Evolutionary conservation across 208 protist genomes (phyloP).

Genomic region (Crithidia thermophila): DNA sequence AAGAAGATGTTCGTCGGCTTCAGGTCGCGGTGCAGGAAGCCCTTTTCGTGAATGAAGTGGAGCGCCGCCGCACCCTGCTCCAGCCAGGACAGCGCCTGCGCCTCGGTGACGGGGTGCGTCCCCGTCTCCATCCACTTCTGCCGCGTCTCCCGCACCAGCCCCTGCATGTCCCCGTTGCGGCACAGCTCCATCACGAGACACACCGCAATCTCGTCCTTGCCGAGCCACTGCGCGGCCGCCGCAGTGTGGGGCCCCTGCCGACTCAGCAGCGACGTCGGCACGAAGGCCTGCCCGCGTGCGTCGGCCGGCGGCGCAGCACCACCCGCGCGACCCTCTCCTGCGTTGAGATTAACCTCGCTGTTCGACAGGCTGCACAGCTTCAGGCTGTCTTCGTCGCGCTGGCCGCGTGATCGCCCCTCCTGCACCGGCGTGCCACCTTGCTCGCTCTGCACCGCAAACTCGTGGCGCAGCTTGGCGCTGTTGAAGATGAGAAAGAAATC

Average conservation of each 20-base stretch:
- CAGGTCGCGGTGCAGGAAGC: constrained; percentile 88
- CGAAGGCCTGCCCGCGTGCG: background rate
- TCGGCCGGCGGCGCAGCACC: background rate
- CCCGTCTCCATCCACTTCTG: constrained; percentile 75
- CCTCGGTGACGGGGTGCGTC: constrained; percentile 61
- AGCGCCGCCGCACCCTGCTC: constrained; percentile 76
- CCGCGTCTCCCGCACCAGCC: constrained; percentile 55
- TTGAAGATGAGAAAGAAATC: constrained; percentile 91
- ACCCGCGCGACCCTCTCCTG: background rate
- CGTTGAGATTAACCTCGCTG: constrained; percentile 21
- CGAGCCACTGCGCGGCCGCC: constrained; percentile 19
- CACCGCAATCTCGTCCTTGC: constrained; percentile 59
- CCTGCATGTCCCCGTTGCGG: constrained; percentile 72
- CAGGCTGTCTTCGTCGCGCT: constrained; percentile 10
- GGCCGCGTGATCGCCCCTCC: background rate
- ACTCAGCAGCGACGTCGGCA: constrained; percentile 15
- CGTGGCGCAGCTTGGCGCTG: constrained; percentile 46
- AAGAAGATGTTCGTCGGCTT: constrained; percentile 94
- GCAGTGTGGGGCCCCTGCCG: constrained; percentile 7
- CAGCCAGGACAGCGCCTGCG: constrained; percentile 76
- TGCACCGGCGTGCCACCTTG: constrained; percentile 9
- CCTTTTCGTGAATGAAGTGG: constrained; percentile 82
- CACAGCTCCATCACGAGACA: constrained; percentile 92
- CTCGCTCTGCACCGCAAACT: constrained; percentile 42
- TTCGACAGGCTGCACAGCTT: constrained; percentile 30